Base-by-base conservation (phyloP, 805 yeast genomes). In the Clavispora asparagi region DNA sequence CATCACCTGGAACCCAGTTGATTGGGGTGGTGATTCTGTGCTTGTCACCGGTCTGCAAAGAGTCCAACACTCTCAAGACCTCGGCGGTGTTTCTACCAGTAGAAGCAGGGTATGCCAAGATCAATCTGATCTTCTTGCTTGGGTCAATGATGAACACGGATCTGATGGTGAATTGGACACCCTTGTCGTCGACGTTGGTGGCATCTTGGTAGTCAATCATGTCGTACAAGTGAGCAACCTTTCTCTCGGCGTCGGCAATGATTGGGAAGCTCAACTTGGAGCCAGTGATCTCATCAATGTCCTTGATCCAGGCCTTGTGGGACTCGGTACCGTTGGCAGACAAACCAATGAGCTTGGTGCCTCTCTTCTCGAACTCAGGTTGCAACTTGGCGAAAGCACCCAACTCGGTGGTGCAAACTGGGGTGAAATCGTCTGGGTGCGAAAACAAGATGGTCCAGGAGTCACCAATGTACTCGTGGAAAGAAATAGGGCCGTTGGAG, bases 391-490 rank as follows among this genome's bases (percentile, higher is more conserved):
- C 90, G 61, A 90, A 91, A 17, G 96, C 96, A 57, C 97, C 96
- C 63, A 90, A 78, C 74, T 90, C 97, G 47, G 97, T 90, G 61
- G 97, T 91, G 71, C 97, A 90, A 46, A 90, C 96, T 41, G 97
- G 97, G 16, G 97, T 90, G 77, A 88, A 91, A 68, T 90, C 97
- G 46, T 90, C 96, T 52, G 97, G 97, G 69, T 90, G 97, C 25
- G 95, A 87, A 73, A 90, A 90, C 61, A 90, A 75, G 43, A 90
- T 83, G 41, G 84, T 82, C 97, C 97, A 90, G 40, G 83, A 78
- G 70, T 85, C 81, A 41, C 92, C 92, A 57, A 89, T 75, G 76
- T 76, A 90, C 51, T 91, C 83, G 73, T 90, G 95, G 82, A 90
- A 90, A 55, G 87, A 81, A 62, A 90, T 81, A 53, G 80, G 79